Conservation (phyloP, 805 yeast genomes). For the Blastobotrys terrestris region DNA sequence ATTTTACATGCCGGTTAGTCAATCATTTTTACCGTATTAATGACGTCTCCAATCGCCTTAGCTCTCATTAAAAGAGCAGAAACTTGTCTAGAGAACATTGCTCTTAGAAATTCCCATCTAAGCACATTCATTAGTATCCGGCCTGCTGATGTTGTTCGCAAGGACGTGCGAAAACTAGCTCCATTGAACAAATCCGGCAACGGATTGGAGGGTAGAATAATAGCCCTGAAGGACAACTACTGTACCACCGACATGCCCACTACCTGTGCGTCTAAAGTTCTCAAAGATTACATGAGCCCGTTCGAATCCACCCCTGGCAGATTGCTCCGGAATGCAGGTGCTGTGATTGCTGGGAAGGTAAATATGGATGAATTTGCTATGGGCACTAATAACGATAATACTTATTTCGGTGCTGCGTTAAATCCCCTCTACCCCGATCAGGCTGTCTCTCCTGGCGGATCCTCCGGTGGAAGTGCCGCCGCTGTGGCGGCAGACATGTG, state of each 20-base stretch:
- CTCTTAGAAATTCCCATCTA: constrained; percentile 19
- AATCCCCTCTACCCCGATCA: constrained; percentile 40
- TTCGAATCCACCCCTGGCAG: constrained; percentile 69
- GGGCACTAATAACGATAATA: constrained; percentile 52
- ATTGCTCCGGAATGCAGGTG: constrained; percentile 48
- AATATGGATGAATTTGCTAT: constrained; percentile 97
- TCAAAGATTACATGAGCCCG: constrained; percentile 61
- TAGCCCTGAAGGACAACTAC: constrained; percentile 76
- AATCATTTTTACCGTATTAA: too few relatives aligned
- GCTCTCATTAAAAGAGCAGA: constrained; percentile 10
- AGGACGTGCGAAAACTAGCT: constrained; percentile 8
- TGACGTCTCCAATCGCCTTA: background rate
- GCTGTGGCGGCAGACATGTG: constrained; percentile 70
- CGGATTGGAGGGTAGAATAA: constrained; percentile 26
- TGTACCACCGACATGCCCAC: constrained; percentile 61
- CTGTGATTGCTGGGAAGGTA: constrained; percentile 61
- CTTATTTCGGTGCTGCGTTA: constrained; percentile 28
- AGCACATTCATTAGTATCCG: constrained; percentile 28
- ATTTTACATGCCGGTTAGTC: background rate
- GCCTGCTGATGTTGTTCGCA: constrained; percentile 12
- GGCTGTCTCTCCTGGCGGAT: constrained; percentile 68
- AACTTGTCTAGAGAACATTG: constrained; percentile 23
- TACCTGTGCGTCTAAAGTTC: constrained; percentile 69
- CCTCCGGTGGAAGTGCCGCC: constrained; percentile 95
- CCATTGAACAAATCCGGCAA: constrained; percentile 7